Conservation (phyloP, 495 filamentous ascomycete genomes). For the Evernia prunastri region DNA sequence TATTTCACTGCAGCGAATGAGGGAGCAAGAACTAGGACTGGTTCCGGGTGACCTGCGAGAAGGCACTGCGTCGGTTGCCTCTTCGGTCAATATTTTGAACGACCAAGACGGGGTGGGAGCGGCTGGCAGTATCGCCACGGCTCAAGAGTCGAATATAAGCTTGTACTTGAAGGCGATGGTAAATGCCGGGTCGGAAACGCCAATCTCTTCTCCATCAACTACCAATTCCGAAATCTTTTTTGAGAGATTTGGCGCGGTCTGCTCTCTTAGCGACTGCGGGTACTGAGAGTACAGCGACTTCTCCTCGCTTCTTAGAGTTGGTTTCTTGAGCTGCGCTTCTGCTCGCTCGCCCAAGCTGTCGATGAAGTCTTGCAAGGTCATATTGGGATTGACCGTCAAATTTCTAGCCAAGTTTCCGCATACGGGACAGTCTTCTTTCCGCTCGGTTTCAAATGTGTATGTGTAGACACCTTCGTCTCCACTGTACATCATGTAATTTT, state of each 20-base stretch:
- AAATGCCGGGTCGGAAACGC: constrained; percentile 77
- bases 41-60: neutral
- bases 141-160: constrained; percentile 40
- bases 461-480: constrained; percentile 94
- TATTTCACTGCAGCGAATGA: no score
- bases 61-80: neutral
- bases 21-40: neutral
- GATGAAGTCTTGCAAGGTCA: constrained; percentile 78
- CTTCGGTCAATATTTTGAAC: neutral
- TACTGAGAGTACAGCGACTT: constrained; percentile 86
- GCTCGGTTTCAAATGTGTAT: constrained; percentile 88
- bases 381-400: constrained; percentile 59
- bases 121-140: neutral
- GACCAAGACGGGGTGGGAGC: neutral
- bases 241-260: constrained; percentile 72
- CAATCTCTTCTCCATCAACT: constrained; percentile 64
- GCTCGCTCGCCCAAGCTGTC: constrained; percentile 75
- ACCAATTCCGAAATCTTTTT: constrained; percentile 66
- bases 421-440: constrained; percentile 89
- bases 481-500: constrained; percentile 99
- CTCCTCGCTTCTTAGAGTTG: constrained; percentile 72
- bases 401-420: constrained; percentile 77
- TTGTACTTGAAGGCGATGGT: constrained; percentile 65
- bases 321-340: constrained; percentile 84
- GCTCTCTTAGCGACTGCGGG: constrained; percentile 70